A percentile compares a stretch with the other conserved stretches of the same genome.
Evolutionary conservation across 1,139 yeast genomes (phyloP).

Genomic region (Pichia sp.): DNA sequence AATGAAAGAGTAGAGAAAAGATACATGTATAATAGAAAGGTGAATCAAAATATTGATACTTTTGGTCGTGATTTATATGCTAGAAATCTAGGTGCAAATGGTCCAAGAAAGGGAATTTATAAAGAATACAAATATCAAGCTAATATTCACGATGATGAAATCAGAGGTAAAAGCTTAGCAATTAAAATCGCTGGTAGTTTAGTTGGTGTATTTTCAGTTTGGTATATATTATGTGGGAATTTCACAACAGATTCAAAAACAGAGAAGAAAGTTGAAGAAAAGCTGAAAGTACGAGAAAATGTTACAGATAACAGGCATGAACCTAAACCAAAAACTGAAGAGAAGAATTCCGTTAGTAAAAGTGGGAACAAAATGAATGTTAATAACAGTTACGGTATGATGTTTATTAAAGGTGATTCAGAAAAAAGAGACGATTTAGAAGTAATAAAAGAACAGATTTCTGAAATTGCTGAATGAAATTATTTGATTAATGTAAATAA

Average conservation of each 20-base stretch:
- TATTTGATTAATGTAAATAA: neutral
- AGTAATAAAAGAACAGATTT: slow-evolving; percentile 10
- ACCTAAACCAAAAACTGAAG: neutral
- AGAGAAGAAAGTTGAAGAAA: neutral
- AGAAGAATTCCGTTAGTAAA: slow-evolving; percentile 5
- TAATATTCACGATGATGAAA: slow-evolving; percentile 10
- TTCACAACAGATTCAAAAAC: slow-evolving; percentile 6
- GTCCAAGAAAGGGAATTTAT: slow-evolving; percentile 20
- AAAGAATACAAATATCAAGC: slow-evolving; percentile 14
- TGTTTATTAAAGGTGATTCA: slow-evolving; percentile 8
- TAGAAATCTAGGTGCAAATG: slow-evolving; percentile 17
- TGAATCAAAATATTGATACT: slow-evolving; percentile 22
- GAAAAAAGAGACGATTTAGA: slow-evolving; percentile 2
- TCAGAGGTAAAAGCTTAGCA: slow-evolving; percentile 13
- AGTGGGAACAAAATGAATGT: slow-evolving; percentile 13
- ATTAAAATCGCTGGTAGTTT: slow-evolving; percentile 7
- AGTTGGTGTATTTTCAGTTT: slow-evolving; percentile 8
- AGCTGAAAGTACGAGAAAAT: neutral
- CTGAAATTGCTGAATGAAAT: slow-evolving; percentile 12
- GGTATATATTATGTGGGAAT: slow-evolving; percentile 11
- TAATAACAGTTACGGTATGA: slow-evolving; percentile 16
- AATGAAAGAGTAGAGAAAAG: slow-evolving; percentile 57
- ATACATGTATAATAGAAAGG: slow-evolving; percentile 20
- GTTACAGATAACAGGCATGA: neutral
- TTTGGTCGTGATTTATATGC: slow-evolving; percentile 23